A percentile compares a stretch with the other conserved stretches of the same genome.
These are phyloP conservation scores for Rubia peregrina DNA, from an alignment of 305 asterid species.

Conservation along the genomic window DNA sequence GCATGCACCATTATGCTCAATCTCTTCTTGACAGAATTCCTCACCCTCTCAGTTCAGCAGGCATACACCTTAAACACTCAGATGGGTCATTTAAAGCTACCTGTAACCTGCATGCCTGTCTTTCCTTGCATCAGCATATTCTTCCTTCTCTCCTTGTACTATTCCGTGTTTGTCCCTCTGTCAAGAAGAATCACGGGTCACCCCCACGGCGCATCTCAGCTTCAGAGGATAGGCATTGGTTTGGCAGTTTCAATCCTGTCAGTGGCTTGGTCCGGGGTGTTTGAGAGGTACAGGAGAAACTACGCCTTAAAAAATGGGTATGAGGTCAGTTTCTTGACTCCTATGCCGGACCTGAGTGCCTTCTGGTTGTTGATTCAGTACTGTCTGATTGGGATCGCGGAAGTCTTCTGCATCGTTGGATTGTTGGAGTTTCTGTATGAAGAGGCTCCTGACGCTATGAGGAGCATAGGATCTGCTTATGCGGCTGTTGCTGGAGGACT, in stretches of 20 bases:
- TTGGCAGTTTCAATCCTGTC: constrained; percentile 75
- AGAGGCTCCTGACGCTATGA: constrained; percentile 98
- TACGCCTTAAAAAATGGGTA: constrained; percentile 69
- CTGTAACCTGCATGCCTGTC: constrained; percentile 97
- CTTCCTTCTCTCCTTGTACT: constrained; percentile 74
- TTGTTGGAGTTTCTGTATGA: constrained; percentile 82
- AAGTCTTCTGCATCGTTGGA: constrained; percentile 88
- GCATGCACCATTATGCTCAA: constrained; percentile 82
- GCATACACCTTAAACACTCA: constrained; percentile 88
- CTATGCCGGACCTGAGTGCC: constrained; percentile 78
- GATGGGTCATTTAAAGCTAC: constrained; percentile 81
- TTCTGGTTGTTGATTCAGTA: constrained; percentile 91
- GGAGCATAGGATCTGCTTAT: constrained; percentile 92
- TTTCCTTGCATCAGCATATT: constrained; percentile 96
- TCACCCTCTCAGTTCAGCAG: constrained; percentile 92
- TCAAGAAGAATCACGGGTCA: constrained; percentile 83
- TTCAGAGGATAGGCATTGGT: constrained; percentile 91
- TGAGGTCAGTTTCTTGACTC: constrained; percentile 66
- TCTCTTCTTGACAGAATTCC: constrained; percentile 66
- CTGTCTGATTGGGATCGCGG: constrained; percentile 90
- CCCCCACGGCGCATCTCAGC: constrained; percentile 97
- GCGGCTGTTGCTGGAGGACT: constrained; percentile 98
- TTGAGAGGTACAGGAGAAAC: constrained; percentile 77
- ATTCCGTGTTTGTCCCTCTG: constrained; percentile 76
- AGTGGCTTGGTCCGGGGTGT: constrained; percentile 76